Base-by-base conservation (phyloP, 768 basidiomycete genomes). In the Auriscalpium orientale region DNA sequence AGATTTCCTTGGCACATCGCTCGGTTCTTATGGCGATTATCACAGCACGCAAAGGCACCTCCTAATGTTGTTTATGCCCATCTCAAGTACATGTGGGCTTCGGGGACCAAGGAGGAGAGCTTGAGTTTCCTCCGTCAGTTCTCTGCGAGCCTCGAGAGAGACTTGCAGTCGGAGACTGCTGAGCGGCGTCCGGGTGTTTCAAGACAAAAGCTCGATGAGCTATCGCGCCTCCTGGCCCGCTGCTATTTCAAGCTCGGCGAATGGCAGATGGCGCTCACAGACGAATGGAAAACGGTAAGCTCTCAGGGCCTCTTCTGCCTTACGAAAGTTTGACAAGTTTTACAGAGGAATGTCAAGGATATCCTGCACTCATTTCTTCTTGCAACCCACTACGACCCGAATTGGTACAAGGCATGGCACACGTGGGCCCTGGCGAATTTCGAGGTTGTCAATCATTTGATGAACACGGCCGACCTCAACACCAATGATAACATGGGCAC, bases 341-440 rank as follows among this genome's bases (percentile, higher is more conserved):
- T 48, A 35, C 64, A 94, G 91, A 77, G 85, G 58, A 87, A 91
- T 56, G 82, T 88, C 20, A 81, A 85, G 52, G 86, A 88, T 45
- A 91, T 98, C 55, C 73, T 99, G 8, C 81, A 85, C 60, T 84
- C 90, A 4, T 98, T 95, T 70, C 77, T 80, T 51, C 77, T 87
- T 33, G 91, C 97, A 0, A 98, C 97, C 2, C 85, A 88, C 63
- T 91, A 91, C 60, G 95, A 98, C 68, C 82, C 88, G 4, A 77
- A 79, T n/a, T 99, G 97, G 97, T 98, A 98, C 71, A 98, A 99
- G 68, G 97, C 95, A n/a, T 98, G 95, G 95, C 97, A 99, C 66
- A 93, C 92, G 1, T 99, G 94, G 93, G 95, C 97, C 2, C 75
- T 98, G 53, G 88, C 93, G 3, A 98, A 98, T 70, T 95, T 97